A percentile compares a stretch with the other conserved stretches of the same genome.
These are phyloP conservation scores for Oxyria digyna DNA, from an alignment of 148 eudicot genomes.

Conservation along the genomic window DNA sequence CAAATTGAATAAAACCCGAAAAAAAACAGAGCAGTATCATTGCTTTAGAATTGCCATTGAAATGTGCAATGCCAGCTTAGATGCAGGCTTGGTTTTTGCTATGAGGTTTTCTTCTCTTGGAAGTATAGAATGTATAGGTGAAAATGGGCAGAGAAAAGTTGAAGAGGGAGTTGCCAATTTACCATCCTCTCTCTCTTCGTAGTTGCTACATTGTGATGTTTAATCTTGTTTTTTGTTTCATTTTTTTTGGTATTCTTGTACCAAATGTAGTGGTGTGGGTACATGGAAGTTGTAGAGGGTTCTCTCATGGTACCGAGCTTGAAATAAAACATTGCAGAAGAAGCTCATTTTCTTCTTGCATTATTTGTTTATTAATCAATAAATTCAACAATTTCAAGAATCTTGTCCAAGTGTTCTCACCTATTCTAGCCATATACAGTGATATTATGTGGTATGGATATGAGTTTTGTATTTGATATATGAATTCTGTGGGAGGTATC, in stretches of 20 bases:
- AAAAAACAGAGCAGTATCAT: background rate
- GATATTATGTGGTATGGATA: too few species aligned
- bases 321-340: slow-evolving; percentile 5
- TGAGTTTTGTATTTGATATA: too few species aligned
- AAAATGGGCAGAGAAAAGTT: slow-evolving; percentile 4
- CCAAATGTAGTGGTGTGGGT: slow-evolving; percentile 1
- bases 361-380: background rate
- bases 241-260: background rate
- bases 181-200: background rate
- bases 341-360: background rate
- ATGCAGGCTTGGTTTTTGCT: background rate
- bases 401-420: too few species aligned
- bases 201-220: background rate
- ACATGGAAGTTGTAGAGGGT: slow-evolving; percentile 7
- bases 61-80: background rate
- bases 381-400: too few species aligned
- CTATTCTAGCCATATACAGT: too few species aligned
- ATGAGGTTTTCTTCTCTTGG: background rate
- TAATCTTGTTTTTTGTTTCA: background rate
- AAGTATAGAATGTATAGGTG: background rate
- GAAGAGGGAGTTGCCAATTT: slow-evolving; percentile 7
- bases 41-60: background rate
- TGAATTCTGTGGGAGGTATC: too few species aligned
- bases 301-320: slow-evolving; percentile 1
- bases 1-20: background rate